These are phyloP conservation scores for Persicaria tinctoria DNA, from an alignment of 148 eudicot genomes.

Conservation along the genomic window DNA sequence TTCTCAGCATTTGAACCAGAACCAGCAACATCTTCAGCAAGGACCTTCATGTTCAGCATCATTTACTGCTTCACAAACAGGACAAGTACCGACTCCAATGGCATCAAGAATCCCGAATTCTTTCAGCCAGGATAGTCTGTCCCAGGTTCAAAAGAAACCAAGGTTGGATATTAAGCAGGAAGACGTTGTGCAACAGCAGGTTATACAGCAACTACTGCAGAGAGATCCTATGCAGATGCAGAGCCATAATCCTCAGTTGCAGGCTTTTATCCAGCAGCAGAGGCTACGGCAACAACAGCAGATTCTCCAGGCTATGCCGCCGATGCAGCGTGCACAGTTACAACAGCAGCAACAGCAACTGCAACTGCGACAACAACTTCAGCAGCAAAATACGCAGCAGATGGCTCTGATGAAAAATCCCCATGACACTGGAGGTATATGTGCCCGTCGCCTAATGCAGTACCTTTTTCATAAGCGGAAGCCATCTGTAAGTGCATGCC, in stretches of 20 bases:
- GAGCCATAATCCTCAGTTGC: slow-evolving; percentile 62
- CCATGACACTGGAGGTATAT: slow-evolving; percentile 67
- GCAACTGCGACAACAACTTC: slow-evolving; percentile 60
- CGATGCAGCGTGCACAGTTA: slow-evolving; percentile 55
- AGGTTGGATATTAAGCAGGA: slow-evolving; percentile 80
- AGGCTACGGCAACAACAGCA: slow-evolving; percentile 63
- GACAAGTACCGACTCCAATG: slow-evolving; percentile 44
- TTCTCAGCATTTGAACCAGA: slow-evolving; percentile 44
- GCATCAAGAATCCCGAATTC: slow-evolving; percentile 47
- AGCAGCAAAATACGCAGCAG: slow-evolving; percentile 66
- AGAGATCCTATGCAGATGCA: slow-evolving; percentile 68
- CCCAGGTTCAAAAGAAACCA: slow-evolving; percentile 79
- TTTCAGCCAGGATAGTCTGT: slow-evolving; percentile 48
- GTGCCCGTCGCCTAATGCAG: slow-evolving; percentile 88
- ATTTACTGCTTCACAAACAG: slow-evolving; percentile 41
- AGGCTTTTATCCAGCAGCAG: slow-evolving; percentile 79
- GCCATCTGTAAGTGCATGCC: slow-evolving; percentile 53
- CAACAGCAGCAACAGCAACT: slow-evolving; percentile 63
- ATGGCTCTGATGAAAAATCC: slow-evolving; percentile 55
- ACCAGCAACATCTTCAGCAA: slow-evolving; percentile 43
- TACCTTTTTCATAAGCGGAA: slow-evolving; percentile 79
- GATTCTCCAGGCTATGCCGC: slow-evolving; percentile 61
- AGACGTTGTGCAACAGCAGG: slow-evolving; percentile 65
- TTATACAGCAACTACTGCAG: slow-evolving; percentile 62
- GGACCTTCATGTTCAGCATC: slow-evolving; percentile 59